These are phyloP conservation scores for Bruguiera gymnorhiza DNA, from an alignment of 345 rosid species.

Conservation along the genomic window DNA sequence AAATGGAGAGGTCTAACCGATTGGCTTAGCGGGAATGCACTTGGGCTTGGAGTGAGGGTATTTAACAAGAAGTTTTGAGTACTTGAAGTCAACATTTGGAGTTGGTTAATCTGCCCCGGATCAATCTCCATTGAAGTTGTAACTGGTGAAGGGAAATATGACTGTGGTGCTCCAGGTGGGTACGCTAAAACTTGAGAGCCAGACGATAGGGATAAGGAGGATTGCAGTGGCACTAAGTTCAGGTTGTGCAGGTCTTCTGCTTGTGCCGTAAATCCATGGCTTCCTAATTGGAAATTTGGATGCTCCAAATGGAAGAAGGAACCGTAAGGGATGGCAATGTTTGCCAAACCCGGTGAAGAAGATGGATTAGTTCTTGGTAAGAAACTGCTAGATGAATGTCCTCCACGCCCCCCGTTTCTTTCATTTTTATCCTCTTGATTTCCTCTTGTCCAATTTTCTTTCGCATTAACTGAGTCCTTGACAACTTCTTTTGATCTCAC, in stretches of 20 bases:
- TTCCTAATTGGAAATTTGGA: conserved; percentile 34
- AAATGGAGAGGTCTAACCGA: conserved; percentile 30
- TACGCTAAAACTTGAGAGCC: conserved; percentile 46
- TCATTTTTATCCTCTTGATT: conserved; percentile 16
- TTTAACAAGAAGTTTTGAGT: conserved; percentile 28
- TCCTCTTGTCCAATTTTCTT: conserved; percentile 31
- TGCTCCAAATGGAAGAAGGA: conserved; percentile 45
- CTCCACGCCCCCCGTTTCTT: conserved; percentile 14
- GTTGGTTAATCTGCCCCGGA: conserved; percentile 42
- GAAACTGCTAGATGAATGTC: conserved; percentile 21
- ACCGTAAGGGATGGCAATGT: conserved; percentile 30
- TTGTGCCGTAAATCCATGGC: conserved; percentile 33
- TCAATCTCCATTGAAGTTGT: conserved; percentile 11
- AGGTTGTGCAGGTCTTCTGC: conserved; percentile 32
- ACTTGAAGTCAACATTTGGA: conserved; percentile 44
- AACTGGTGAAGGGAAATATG: conserved; percentile 19
- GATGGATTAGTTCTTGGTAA: conserved; percentile 14
- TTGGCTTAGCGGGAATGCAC: conserved; percentile 20
- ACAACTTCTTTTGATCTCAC: conserved; percentile 34
- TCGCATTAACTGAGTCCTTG: conserved; percentile 27
- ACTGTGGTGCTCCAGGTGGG: conserved; percentile 23
- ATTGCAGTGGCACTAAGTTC: conserved; percentile 50
- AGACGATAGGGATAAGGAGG: conserved; percentile 42
- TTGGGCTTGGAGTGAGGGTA: conserved; percentile 13
- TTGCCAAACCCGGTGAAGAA: conserved; percentile 19